These are phyloP conservation scores for Coniochaeta sp. DNA, from an alignment of 2,329 filamentous ascomycete genomes.

Conservation along the genomic window DNA sequence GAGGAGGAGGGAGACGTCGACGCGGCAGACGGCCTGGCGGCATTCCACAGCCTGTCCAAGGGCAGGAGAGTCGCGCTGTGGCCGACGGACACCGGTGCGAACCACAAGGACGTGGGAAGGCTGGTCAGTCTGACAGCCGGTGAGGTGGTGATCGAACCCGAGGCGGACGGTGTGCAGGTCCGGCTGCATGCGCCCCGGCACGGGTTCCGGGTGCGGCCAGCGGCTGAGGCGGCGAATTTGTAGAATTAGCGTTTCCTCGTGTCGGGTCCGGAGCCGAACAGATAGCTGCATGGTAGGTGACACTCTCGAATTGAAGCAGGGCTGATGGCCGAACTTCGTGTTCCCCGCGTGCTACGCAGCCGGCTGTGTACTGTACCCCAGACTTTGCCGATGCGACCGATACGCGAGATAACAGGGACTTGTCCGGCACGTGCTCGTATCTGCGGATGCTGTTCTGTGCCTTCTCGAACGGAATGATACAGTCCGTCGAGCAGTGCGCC, in stretches of 20 bases:
- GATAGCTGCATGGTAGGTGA: neutral
- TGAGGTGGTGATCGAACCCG: conserved; percentile 52
- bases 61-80: conserved; percentile 50
- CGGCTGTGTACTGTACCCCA: neutral
- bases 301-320: neutral
- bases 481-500: neutral
- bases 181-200: conserved; percentile 55
- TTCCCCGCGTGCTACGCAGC: neutral
- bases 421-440: neutral
- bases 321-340: neutral
- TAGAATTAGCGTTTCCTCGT: neutral
- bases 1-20: conserved; percentile 38
- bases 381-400: neutral
- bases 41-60: conserved; percentile 37
- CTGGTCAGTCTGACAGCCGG: conserved; percentile 42
- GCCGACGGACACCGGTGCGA: conserved; percentile 54
- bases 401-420: no score
- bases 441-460: neutral
- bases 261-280: no score
- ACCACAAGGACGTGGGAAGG: conserved; percentile 48
- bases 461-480: neutral
- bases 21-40: conserved; percentile 35
- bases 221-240: neutral
- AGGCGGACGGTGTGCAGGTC: conserved; percentile 32
- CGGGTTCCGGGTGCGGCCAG: conserved; percentile 42